phyloP scores from a whole-genome alignment of 768 basidiomycete species.

The Coprinopsis sp. region DNA sequence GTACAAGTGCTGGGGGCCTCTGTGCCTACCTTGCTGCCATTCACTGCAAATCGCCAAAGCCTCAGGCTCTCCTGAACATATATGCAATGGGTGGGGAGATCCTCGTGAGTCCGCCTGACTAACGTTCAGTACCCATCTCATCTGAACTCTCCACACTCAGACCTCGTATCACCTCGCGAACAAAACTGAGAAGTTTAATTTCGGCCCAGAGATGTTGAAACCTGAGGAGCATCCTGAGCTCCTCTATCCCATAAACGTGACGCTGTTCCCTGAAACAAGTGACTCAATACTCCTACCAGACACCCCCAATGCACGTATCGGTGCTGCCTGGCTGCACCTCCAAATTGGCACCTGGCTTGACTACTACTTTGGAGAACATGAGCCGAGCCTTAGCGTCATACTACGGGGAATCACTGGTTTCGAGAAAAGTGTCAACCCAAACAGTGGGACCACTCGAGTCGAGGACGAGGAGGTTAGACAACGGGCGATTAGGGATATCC shows the following conservation, averaged over 20 bases:
- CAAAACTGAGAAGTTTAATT: conserved; percentile 44
- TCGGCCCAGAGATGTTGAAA: conserved; percentile 49
- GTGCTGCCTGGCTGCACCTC: conserved; percentile 52
- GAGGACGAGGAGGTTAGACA: conserved; percentile 76
- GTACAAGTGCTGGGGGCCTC: conserved; percentile 56
- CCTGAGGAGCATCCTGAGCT: conserved; percentile 34
- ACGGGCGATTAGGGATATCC: conserved; percentile 33
- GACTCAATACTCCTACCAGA: conserved; percentile 45
- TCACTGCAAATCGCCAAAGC: conserved; percentile 39
- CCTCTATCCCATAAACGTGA: conserved; percentile 25
- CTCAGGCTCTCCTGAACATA: conserved; percentile 50
- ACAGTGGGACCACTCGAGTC: conserved; percentile 89
- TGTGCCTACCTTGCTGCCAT: conserved; percentile 62
- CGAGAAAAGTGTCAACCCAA: conserved; percentile 81
- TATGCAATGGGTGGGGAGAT: conserved; percentile 63
- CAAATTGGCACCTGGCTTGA: conserved; percentile 60
- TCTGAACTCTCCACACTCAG: conserved; percentile 24
- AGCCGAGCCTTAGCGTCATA: conserved; percentile 41
- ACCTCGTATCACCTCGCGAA: conserved; percentile 44
- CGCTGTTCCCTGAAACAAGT: conserved; percentile 36
- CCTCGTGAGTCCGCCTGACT: conserved; percentile 30
- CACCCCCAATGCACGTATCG: conserved; percentile 59
- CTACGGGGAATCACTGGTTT: conserved; percentile 49
- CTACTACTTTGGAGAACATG: conserved; percentile 50
- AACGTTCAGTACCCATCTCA: background rate